Base-by-base conservation (phyloP, 2,329 filamentous ascomycete species). In the Calonectria fujianensis region DNA sequence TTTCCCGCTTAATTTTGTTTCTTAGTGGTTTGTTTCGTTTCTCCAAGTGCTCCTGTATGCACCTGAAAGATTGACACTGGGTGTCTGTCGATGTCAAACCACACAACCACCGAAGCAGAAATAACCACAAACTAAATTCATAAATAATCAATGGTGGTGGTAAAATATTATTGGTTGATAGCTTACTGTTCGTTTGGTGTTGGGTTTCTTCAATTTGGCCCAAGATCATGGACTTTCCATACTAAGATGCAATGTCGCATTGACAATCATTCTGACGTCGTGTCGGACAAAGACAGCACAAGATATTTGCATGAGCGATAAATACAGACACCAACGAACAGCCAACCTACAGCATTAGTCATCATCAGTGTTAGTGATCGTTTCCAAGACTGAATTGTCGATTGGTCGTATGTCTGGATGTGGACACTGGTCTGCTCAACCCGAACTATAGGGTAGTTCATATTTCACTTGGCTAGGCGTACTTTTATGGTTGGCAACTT, bases 21-120 rank as follows among this genome's bases (percentile, higher is more conserved):
- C 35, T 61, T 52, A 11, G 37, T 61, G 32, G 31, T 51, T 65
- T 61, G 64, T 68, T 72, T 72, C 70, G 70, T 72, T 72, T 69
- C 35, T 51, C 20, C 14, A 3, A 51, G 18, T 31, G 39, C 39
- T 50, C 14, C 7, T 18, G 16, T 45, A 37, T 13, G 32, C 54
- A 27, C 32, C 32, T 10, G 10, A n/a, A 45, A 45, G 16, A n/a
- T 18, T 45, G 18, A 20, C 41, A 45, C 18, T 6, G 16, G 6
- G 16, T 16, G 16, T 41, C 39, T n/a, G 6, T 24, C 18, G 2
- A 14, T 20, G 39, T 20, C 32, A 32, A 32, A 10, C 18, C 14
- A 39, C 37, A 16, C 3, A 4, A 18, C 4, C 18, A 41, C 39
- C 39, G 7, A 41, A 41, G 18, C 18, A 7, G n/a, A 45, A 45